Evolutionary conservation across 2,329 filamentous ascomycete genomes (phyloP).

Genomic region (Aspergillus ochraceoroseus): DNA sequence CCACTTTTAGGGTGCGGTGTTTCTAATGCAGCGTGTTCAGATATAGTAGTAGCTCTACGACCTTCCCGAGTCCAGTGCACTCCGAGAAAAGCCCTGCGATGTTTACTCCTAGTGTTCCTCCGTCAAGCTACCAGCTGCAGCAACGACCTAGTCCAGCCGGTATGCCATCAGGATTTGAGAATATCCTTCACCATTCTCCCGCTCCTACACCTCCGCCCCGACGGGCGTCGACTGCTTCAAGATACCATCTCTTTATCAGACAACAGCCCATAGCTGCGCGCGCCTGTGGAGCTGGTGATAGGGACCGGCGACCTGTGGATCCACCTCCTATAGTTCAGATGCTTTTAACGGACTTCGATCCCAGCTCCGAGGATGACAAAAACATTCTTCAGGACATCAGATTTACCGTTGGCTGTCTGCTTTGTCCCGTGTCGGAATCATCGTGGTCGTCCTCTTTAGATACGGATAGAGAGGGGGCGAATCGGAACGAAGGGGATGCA

Average conservation of each 20-base stretch:
- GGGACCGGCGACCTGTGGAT: slow-evolving; percentile 46
- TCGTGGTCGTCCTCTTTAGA: slow-evolving; percentile 12
- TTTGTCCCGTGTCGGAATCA: slow-evolving; percentile 34
- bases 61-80: slow-evolving; percentile 28
- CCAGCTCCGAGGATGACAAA: slow-evolving; percentile 35
- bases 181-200: slow-evolving; percentile 33
- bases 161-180: slow-evolving; percentile 38
- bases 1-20: background rate
- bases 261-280: slow-evolving; percentile 46
- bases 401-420: slow-evolving; percentile 44
- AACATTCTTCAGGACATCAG: slow-evolving; percentile 38
- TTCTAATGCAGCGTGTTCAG: slow-evolving; percentile 23
- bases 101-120: slow-evolving; percentile 14
- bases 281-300: slow-evolving; percentile 46
- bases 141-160: slow-evolving; percentile 22
- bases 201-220: slow-evolving; percentile 23
- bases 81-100: slow-evolving; percentile 26
- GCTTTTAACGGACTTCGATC: slow-evolving; percentile 43
- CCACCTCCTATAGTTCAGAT: slow-evolving; percentile 47
- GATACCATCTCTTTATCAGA: slow-evolving; percentile 42
- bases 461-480: slow-evolving; percentile 7
- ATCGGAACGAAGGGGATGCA: slow-evolving; percentile 19
- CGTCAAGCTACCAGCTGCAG: slow-evolving; percentile 17
- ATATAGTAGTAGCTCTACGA: slow-evolving; percentile 27
- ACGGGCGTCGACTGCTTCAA: slow-evolving; percentile 23